Evolutionary conservation across 192 early-diverging fungal species (phyloP).

Genomic region (Coemansia sp.): DNA sequence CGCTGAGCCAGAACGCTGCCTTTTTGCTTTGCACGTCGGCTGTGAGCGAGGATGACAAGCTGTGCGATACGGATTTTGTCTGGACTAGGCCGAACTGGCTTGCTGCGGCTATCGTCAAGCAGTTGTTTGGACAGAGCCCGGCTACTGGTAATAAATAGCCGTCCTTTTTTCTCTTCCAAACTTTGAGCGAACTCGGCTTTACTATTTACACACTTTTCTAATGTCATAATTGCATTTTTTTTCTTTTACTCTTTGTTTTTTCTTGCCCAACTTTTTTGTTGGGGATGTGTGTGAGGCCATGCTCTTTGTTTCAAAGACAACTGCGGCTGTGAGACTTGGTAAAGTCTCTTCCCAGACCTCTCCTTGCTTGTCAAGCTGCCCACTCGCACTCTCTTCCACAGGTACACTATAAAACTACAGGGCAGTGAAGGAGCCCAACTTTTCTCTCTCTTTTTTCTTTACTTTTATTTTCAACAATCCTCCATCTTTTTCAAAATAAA

Average conservation of each 20-base stretch:
- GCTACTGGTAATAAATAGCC: background rate
- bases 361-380: too few species aligned
- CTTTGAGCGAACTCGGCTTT: background rate
- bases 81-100: slow-evolving; percentile 54
- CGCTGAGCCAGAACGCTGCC: slow-evolving; percentile 53
- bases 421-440: too few species aligned
- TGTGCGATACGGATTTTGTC: slow-evolving; percentile 49
- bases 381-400: too few species aligned
- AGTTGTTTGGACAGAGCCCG: slow-evolving; percentile 27
- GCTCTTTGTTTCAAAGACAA: background rate
- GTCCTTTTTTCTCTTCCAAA: background rate
- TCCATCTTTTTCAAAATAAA: too few species aligned
- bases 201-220: background rate
- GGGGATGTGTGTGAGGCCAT: background rate
- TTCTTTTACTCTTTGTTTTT: background rate
- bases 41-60: slow-evolving; percentile 30
- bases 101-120: slow-evolving; percentile 37
- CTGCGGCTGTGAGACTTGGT: background rate
- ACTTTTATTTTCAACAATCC: too few species aligned
- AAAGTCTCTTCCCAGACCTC: background rate
- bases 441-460: too few species aligned
- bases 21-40: slow-evolving; percentile 38
- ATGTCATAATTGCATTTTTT: background rate
- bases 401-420: too few species aligned
- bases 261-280: background rate